Evolutionary conservation across 768 basidiomycete species (phyloP).

Genomic region (Exsudoporus frostii): DNA sequence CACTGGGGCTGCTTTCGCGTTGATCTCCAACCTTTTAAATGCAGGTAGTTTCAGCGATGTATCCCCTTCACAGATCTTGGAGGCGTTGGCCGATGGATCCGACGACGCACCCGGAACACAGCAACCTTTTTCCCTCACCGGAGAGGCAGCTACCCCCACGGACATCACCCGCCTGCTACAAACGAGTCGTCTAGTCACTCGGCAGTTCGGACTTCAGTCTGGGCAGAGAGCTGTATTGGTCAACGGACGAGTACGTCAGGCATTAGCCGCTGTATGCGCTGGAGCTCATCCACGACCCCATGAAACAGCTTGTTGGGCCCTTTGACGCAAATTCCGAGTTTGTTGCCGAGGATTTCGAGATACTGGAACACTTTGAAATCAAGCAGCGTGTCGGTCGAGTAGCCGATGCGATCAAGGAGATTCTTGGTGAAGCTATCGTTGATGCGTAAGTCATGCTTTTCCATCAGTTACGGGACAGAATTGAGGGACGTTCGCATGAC

Average conservation of each 20-base stretch:
- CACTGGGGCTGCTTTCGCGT: conserved; percentile 35
- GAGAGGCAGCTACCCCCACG: conserved; percentile 26
- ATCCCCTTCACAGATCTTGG: conserved; percentile 15
- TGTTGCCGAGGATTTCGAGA: conserved; percentile 63
- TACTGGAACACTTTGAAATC: conserved; percentile 72
- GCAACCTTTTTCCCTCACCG: conserved; percentile 34
- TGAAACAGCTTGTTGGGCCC: conserved; percentile 70
- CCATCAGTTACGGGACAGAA: background rate
- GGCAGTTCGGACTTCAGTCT: conserved; percentile 55
- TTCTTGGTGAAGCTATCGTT: conserved; percentile 39
- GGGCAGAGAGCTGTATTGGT: conserved; percentile 65
- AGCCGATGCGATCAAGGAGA: conserved; percentile 56
- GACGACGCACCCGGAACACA: conserved; percentile 32
- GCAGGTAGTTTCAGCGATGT: conserved; percentile 35
- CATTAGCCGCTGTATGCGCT: background rate
- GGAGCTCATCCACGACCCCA: conserved; percentile 2
- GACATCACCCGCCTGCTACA: conserved; percentile 37
- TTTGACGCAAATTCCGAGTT: conserved; percentile 55
- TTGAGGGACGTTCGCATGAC: background rate
- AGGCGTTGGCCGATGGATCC: conserved; percentile 1
- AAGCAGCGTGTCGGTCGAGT: conserved; percentile 68
- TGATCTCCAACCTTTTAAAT: conserved; percentile 51
- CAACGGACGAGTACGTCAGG: conserved; percentile 74
- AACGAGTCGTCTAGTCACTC: conserved; percentile 45
- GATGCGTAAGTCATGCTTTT: conserved; percentile 39